Conservation (phyloP, 176 grass and related monocot genomes). For the Tillandsia fasciculata region DNA sequence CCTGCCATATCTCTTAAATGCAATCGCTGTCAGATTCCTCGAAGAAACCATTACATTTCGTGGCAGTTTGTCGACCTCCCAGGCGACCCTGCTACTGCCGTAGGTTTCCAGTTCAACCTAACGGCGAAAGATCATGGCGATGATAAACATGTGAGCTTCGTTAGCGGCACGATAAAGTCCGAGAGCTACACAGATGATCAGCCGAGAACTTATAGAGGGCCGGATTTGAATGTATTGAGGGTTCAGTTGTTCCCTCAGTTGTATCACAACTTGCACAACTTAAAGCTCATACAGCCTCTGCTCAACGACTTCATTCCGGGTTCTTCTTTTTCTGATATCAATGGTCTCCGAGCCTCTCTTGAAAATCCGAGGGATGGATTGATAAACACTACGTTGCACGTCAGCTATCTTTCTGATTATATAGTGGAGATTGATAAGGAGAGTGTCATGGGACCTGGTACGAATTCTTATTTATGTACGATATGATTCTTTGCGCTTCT, state of each 20-base stretch:
- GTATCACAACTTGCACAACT: conserved; percentile 47
- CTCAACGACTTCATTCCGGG: conserved; percentile 76
- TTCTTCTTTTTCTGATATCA: conserved; percentile 58
- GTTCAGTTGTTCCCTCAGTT: conserved; percentile 86
- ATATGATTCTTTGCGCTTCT: conserved; percentile 1
- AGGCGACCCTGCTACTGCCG: conserved; percentile 44
- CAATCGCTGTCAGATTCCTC: conserved; percentile 57
- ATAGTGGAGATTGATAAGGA: conserved; percentile 79
- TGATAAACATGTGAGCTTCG: conserved; percentile 49
- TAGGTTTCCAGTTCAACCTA: conserved; percentile 81
- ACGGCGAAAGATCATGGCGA: conserved; percentile 58
- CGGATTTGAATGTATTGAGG: conserved; percentile 73
- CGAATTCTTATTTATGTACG: conserved; percentile 25
- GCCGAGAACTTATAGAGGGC: conserved; percentile 78
- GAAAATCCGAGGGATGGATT: conserved; percentile 57
- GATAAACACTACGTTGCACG: conserved; percentile 75
- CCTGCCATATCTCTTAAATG: conserved; percentile 74
- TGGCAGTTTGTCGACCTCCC: conserved; percentile 87
- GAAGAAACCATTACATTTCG: conserved; percentile 73
- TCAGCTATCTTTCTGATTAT: conserved; percentile 85
- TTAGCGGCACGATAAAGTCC: conserved; percentile 61
- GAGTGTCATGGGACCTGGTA: conserved; percentile 68
- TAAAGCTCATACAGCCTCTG: conserved; percentile 79
- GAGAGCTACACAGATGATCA: conserved; percentile 44
- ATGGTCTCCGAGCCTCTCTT: conserved; percentile 65